Evolutionary conservation across 2,329 filamentous ascomycete species (phyloP).

Genomic region (Allantophomopsis cytisporea): DNA sequence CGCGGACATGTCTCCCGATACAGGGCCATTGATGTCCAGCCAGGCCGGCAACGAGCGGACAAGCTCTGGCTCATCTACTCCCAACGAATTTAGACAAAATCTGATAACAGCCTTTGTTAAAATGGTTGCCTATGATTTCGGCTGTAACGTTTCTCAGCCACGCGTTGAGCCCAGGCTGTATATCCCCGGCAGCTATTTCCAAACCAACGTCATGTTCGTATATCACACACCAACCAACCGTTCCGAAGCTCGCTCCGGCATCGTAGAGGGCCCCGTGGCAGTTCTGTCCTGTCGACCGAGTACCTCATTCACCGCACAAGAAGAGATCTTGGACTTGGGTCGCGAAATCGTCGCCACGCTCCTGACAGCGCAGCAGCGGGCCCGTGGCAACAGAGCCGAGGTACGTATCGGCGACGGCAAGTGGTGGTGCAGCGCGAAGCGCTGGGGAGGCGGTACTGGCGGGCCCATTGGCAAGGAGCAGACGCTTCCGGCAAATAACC

Average conservation of each 20-base stretch:
- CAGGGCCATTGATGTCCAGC: conserved; percentile 7
- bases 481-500: conserved; percentile 6
- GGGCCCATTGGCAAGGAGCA: conserved; percentile 50
- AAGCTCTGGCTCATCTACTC: conserved; percentile 38
- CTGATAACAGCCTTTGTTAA: conserved; percentile 48
- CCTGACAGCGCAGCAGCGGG: conserved; percentile 49
- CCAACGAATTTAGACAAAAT: conserved; percentile 40
- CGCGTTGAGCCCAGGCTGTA: conserved; percentile 46
- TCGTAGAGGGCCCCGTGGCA: conserved; percentile 47
- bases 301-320: conserved; percentile 37
- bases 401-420: conserved; percentile 39
- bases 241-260: conserved; percentile 41
- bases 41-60: conserved; percentile 26
- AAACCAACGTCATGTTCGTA: conserved; percentile 37
- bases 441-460: conserved; percentile 50
- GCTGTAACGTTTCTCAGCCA: conserved; percentile 43
- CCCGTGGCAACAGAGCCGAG: conserved; percentile 41
- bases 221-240: conserved; percentile 46
- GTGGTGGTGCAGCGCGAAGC: conserved; percentile 47
- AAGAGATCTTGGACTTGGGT: conserved; percentile 48
- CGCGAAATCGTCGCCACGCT: conserved; percentile 47
- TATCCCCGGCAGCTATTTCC: conserved; percentile 22
- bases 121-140: conserved; percentile 51
- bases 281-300: conserved; percentile 43
- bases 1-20: conserved; percentile 3